phyloP scores from a whole-genome alignment of 495 filamentous ascomycete species.

The Aspergillus mulundensis region DNA sequence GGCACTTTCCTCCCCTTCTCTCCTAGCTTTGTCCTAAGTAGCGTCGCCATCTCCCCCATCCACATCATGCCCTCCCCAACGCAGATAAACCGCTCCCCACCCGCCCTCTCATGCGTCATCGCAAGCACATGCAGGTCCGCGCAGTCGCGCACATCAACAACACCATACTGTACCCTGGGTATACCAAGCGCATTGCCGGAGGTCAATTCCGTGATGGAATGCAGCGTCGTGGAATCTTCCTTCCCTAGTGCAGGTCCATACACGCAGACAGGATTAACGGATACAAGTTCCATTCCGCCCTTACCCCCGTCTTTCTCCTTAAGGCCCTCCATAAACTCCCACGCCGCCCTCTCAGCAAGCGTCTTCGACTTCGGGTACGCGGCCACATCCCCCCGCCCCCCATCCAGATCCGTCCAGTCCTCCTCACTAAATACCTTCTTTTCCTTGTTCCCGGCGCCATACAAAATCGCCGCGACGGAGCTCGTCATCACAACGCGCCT shows the following conservation, averaged over 20 bases:
- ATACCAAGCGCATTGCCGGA: not conserved
- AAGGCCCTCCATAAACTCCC: not conserved
- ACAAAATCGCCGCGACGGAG: not conserved
- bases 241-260: not conserved
- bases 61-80: not conserved
- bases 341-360: not conserved
- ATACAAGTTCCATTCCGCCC: not conserved
- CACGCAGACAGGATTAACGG: not conserved
- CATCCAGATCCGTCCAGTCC: not conserved
- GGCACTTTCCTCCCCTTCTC: not conserved
- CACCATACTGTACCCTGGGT: not conserved
- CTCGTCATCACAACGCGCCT: not conserved
- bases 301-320: no score
- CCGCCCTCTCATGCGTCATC: not conserved
- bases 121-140: not conserved
- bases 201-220: not conserved
- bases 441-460: not conserved
- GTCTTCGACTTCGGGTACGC: not conserved
- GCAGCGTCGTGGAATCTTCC: not conserved
- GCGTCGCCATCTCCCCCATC: not conserved
- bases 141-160: conserved; percentile 1
- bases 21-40: not conserved
- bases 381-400: not conserved
- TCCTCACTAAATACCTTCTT: not conserved
- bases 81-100: not conserved